Evolutionary conservation across 2,329 filamentous ascomycete species (phyloP).

Genomic region (Arthrobotrys sinensis): DNA sequence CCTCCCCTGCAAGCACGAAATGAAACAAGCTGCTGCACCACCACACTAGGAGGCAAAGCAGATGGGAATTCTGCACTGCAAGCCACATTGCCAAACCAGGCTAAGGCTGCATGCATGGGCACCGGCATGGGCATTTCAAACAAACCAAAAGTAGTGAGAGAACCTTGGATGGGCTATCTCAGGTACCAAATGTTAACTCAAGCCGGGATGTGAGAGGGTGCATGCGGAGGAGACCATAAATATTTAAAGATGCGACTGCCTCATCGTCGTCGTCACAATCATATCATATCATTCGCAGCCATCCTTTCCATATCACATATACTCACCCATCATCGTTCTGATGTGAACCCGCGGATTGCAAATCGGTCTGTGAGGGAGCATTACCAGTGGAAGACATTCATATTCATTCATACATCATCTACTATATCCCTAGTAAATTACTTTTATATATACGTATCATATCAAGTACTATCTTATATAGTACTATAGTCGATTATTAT

Average conservation of each 20-base stretch:
- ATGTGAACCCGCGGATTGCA: constrained; percentile 24
- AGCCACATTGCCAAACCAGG: constrained; percentile 56
- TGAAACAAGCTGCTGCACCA: constrained; percentile 45
- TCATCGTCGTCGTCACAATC: constrained; percentile 16
- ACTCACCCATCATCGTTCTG: constrained; percentile 3
- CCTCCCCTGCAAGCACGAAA: constrained; percentile 22
- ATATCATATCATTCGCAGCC: constrained; percentile 1
- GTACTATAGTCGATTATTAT: constrained; percentile 9
- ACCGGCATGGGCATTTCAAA: constrained; percentile 47
- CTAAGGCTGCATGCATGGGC: constrained; percentile 52
- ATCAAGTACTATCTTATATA: neutral
- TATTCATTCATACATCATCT: neutral
- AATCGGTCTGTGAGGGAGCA: constrained; percentile 23
- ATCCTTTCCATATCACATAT: constrained; percentile 1
- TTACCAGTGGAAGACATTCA: neutral
- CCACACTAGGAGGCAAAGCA: constrained; percentile 48
- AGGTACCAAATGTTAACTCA: constrained; percentile 52
- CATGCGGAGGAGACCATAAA: constrained; percentile 24
- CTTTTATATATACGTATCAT: neutral
- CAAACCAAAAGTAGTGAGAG: constrained; percentile 16
- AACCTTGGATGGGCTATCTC: constrained; percentile 35
- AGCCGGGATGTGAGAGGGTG: constrained; percentile 22
- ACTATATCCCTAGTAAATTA: neutral
- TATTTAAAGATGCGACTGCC: constrained; percentile 30
- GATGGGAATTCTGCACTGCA: constrained; percentile 37